Evolutionary conservation across 163 green algal genomes (phyloP), one percentile per base, ranked within the genome.

Genomic region (Scenedesmus sp.): DNA sequence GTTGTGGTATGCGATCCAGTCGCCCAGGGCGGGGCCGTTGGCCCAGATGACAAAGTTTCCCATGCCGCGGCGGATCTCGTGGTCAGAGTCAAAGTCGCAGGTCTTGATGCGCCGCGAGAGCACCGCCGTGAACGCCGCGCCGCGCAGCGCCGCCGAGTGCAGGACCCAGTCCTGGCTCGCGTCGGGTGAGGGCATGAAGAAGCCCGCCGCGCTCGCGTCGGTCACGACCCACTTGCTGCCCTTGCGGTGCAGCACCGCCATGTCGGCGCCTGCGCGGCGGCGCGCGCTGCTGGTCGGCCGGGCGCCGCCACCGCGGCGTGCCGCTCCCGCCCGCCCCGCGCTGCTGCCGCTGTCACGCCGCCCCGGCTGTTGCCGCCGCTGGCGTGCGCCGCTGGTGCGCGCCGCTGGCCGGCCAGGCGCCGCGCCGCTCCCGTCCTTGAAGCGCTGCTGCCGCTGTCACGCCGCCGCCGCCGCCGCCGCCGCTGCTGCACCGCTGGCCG

Each of bases 191-290:
- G 57, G 57, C 3, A 28, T 64, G 29, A 6, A 11, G 22, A 64
- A 64, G 2, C 36, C 57, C 1, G 4, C 6, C 0, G 57, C 57
- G 22, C 42, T 20, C 28, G 28, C 34, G 29, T 64, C 57, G 20
- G 57, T 64, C 24, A 64, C 57, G 3, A 26, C 56, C 56, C 39
- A 47, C 39, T 10, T 47, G 2, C 14, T 20, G 1, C n/a, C 57
- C 11, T 45, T 39, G 26, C 17, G 48, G 64, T 74, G 64, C 14
- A 74, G 18, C 3, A 74, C 33, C 11, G 17, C 20, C 5, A 74
- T 45, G 29, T 74, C 64, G 47, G 64, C 44, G 29, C 64, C 64
- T 60, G n/a, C 18, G 51, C 26, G 1, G n/a, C n/a, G n/a, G n/a
- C n/a, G n/a, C n/a, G n/a, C n/a, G n/a, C n/a, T n/a, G n/a, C n/a